phyloP scores from a whole-genome alignment of 768 basidiomycete species.

The Glaciozyma antarctica region DNA sequence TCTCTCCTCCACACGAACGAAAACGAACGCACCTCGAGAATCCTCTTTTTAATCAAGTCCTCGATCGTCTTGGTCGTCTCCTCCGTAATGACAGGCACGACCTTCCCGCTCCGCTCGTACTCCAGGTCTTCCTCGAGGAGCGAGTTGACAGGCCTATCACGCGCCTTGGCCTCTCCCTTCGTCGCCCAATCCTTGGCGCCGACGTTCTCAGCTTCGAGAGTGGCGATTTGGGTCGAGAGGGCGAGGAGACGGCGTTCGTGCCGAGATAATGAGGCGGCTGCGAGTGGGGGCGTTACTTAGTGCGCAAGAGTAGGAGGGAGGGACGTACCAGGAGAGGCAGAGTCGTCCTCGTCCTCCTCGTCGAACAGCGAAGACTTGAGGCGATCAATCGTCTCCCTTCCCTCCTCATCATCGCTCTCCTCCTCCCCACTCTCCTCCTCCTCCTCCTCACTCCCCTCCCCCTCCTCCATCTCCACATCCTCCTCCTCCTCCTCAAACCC shows the following conservation, averaged over 20 bases:
- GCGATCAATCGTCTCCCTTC: conserved; percentile 51
- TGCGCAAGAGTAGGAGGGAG: neutral
- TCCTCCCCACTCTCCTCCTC: conserved; percentile 17
- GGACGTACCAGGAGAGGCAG: conserved; percentile 28
- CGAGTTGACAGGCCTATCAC: conserved; percentile 77
- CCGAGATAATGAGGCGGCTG: conserved; percentile 47
- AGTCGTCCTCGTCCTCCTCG: conserved; percentile 52
- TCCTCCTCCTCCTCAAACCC: conserved; percentile 31
- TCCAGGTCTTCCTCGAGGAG: conserved; percentile 89
- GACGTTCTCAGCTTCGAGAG: conserved; percentile 77
- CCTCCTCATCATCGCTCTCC: conserved; percentile 29
- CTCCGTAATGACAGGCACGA: conserved; percentile 81
- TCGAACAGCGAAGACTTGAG: conserved; percentile 71
- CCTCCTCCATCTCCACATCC: conserved; percentile 38
- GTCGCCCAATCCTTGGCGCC: conserved; percentile 84
- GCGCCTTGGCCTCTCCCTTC: conserved; percentile 77
- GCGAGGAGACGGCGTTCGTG: conserved; percentile 69
- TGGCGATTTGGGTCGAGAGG: conserved; percentile 65
- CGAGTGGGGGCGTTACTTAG: neutral
- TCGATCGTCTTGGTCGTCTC: conserved; percentile 71
- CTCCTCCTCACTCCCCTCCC: conserved; percentile 32
- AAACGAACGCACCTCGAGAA: conserved; percentile 52
- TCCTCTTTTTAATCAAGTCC: conserved; percentile 79
- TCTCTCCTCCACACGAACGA: neutral
- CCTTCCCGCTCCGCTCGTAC: conserved; percentile 80